Base-by-base conservation (phyloP, 345 rosid species). In the Triadica sebifera region DNA sequence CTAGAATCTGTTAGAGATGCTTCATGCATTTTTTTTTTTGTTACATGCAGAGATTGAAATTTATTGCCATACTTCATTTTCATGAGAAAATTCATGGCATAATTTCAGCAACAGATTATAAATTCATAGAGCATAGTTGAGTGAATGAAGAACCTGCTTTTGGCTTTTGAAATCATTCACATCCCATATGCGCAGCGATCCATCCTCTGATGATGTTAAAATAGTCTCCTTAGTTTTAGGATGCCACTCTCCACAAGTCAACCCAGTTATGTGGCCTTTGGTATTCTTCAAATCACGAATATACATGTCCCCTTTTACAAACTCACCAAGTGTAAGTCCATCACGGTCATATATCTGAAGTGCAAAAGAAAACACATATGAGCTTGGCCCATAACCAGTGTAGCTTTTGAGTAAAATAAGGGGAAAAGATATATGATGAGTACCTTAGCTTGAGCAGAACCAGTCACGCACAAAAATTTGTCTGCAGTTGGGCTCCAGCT, bases 401-500 rank as follows among this genome's bases (percentile, higher is more conserved):
- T 49, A 50, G n/a, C 53, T 34, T 29, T 71, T 20, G 57, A 69
- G 22, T 9, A 69, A 73, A 70, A 19, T 25, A 56, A 57, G 3
- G 19, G 34, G 19, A 38, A 34, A 6, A 74, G 34, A 7, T 1
- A 59, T 39, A 55, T 4, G 66, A 69, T 25, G 53, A 66, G 62
- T 78, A 92, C 98, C 96, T 95, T 95, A 78, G 99, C 99, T 75
- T 95, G 99, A 62, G 99, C 98, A 65, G 98, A 93, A 59, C 99
- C 99, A 75, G 96, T 88, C 46, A 91, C 94, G 51, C 98, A 93
- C 55, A 95, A 80, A 78, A 95, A 91, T 0, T 89, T 86, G 80
- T 93, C 99, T 7, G 96, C 85, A 1, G 93, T 81, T 24, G 99
- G 99, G 78, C 98, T 95, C 98, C 99, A 95, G 80, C 99, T 95